phyloP scores from a whole-genome alignment of 2,329 filamentous ascomycete genomes.

The Colletotrichum sp. region DNA sequence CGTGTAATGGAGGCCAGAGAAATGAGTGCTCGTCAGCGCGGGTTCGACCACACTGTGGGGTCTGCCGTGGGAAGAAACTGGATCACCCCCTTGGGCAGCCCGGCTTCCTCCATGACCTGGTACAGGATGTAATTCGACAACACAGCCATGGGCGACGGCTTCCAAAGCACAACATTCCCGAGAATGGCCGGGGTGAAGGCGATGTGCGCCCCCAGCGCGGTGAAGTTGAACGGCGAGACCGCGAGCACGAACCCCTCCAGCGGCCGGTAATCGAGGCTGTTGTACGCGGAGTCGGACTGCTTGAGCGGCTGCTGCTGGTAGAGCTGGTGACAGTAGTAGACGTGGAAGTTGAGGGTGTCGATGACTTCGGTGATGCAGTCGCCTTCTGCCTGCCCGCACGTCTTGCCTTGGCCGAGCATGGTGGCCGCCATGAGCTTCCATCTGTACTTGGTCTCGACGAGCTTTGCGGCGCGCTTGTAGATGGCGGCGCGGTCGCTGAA shows the following conservation, averaged over 20 bases:
- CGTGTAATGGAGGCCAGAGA: background rate
- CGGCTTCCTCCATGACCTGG: background rate
- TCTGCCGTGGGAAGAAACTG: background rate
- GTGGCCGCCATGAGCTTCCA: conserved; percentile 1
- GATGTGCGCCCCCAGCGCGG: background rate
- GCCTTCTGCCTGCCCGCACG: background rate
- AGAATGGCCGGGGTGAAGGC: background rate
- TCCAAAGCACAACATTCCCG: background rate
- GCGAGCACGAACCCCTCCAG: background rate
- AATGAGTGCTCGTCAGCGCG: background rate
- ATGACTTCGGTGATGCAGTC: background rate
- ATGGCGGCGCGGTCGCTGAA: background rate
- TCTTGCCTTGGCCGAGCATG: background rate
- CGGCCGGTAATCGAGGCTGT: background rate
- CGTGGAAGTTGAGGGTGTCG: background rate
- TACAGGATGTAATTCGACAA: background rate
- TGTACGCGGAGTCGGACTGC: background rate
- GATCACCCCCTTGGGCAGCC: background rate
- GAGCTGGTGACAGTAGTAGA: background rate
- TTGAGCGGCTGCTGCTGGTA: background rate
- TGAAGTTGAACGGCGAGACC: background rate
- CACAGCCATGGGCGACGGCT: background rate
- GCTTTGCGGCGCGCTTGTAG: background rate
- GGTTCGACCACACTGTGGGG: background rate
- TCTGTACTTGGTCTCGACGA: background rate